Evolutionary conservation across 495 filamentous ascomycete genomes (phyloP).

Genomic region (Trichoderma gamsii): DNA sequence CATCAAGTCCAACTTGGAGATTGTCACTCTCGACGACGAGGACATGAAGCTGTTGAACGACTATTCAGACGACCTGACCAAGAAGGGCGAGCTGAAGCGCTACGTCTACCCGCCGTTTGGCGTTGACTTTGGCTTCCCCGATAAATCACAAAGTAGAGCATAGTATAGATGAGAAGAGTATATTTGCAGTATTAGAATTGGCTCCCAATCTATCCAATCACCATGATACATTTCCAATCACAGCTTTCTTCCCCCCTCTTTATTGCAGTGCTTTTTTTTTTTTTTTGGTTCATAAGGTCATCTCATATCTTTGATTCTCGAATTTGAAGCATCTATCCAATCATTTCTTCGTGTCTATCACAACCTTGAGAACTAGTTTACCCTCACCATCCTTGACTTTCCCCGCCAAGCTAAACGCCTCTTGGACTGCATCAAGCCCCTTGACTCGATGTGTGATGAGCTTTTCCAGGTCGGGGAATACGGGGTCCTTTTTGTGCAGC

Average conservation of each 20-base stretch:
- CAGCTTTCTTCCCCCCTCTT: background rate
- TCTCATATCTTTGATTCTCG: background rate
- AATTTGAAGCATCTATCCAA: background rate
- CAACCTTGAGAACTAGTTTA: conserved; percentile 48
- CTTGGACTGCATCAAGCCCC: conserved; percentile 39
- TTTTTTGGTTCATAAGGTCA: background rate
- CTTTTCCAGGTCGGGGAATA: conserved; percentile 51
- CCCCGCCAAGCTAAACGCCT: conserved; percentile 48
- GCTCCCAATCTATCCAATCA: too few relatives aligned
- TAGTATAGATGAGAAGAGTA: background rate
- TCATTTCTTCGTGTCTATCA: conserved; percentile 40
- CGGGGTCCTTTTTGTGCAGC: conserved; percentile 49
- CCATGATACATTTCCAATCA: background rate
- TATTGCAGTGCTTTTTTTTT: background rate
- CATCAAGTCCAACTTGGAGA: conserved; percentile 66
- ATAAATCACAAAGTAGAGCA: conserved; percentile 44
- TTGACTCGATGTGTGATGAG: conserved; percentile 66
- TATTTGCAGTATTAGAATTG: too few relatives aligned
- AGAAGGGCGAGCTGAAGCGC: conserved; percentile 56
- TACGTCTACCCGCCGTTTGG: conserved; percentile 78
- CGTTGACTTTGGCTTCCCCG: conserved; percentile 70
- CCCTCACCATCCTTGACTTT: conserved; percentile 47
- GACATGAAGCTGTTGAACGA: conserved; percentile 60
- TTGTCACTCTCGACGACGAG: conserved; percentile 59
- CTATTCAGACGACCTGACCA: conserved; percentile 52